A percentile compares a stretch with the other conserved stretches of the same genome.
Conservation (phyloP, 768 basidiomycete species). For the Fomitopsis serialis region DNA sequence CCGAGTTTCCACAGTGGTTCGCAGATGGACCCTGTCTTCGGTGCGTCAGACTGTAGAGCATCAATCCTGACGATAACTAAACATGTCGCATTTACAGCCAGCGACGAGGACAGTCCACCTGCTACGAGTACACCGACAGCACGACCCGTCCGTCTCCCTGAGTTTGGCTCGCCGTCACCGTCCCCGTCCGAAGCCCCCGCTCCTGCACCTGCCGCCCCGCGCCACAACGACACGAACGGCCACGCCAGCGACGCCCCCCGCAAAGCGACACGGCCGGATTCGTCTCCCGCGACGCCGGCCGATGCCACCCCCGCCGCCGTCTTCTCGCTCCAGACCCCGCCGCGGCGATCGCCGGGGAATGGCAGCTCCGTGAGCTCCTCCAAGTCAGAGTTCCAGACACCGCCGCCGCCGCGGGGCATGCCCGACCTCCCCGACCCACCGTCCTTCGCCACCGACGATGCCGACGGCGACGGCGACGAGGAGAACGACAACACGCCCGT, state of each 20-base stretch:
- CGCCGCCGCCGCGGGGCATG: slow-evolving; percentile 55
- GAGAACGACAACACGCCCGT: slow-evolving; percentile 23
- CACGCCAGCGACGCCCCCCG: neutral
- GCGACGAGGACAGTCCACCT: slow-evolving; percentile 30
- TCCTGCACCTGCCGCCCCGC: neutral
- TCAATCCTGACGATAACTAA: too few relatives aligned
- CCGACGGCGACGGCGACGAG: slow-evolving; percentile 28
- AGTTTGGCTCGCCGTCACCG: too few relatives aligned
- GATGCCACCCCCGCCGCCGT: neutral
- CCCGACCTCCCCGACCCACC: slow-evolving; percentile 67
- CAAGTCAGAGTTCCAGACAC: slow-evolving; percentile 50
- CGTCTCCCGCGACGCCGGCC: neutral
- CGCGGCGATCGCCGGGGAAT: slow-evolving; percentile 29
- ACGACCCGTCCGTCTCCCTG: slow-evolving; percentile 14
- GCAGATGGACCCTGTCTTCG: neutral
- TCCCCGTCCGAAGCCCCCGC: slow-evolving; percentile 9
- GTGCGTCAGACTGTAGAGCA: neutral
- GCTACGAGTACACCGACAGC: slow-evolving; percentile 18
- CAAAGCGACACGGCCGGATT: neutral
- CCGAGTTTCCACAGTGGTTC: neutral
- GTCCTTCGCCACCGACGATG: slow-evolving; percentile 47
- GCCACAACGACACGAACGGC: neutral
- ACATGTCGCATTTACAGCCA: slow-evolving; percentile 21
- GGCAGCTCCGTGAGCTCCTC: slow-evolving; percentile 27
- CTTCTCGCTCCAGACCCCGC: slow-evolving; percentile 41